Base-by-base conservation (phyloP, 164 flowering plant species). In the Aristolochia californica region DNA sequence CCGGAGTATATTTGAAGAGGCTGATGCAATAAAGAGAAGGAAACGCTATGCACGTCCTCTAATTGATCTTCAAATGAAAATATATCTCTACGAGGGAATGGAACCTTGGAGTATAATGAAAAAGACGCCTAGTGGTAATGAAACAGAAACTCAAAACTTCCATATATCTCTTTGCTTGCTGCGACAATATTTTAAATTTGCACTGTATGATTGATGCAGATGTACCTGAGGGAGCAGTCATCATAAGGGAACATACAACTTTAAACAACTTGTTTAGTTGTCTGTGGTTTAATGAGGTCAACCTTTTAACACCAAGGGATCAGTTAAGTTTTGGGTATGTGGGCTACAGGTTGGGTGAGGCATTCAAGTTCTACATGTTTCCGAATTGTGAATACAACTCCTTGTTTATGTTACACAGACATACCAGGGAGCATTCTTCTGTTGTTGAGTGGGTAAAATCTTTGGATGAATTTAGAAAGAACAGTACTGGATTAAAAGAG, bases 151-250 rank as follows among this genome's bases (percentile, higher is more conserved):
- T 11, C 18, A 18, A 59, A 43, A 8, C 20, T 45, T 40, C 43
- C 50, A 53, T 15, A 10, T 10, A 16, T 48, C 15, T n/a, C 12
- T 53, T 57, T 65, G 34, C 44, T 58, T 7, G 51, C 11, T 30
- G 20, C 47, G 22, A 5, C 10, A 34, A 34, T 34, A 5, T 34
- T 34, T 34, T 3, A 34, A 5, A 34, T 34, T 34, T 34, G 10
- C 40, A 45, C 5, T 55, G 58, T 52, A 22, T 15, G 13, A 12
- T 50, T 50, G 26, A 27, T 77, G 77, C 91, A 93, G 97, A 90
- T 86, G 97, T 94, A 38, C 99, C 97, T 1, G 99, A 94, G 70
- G 99, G 97, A 70, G 99, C 97, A 14, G 54, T 90, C 50, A 94
- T 94, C 69, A 74, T 90, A 55, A 71, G 96, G 26, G 96, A 94